Conservation (phyloP, 2,329 filamentous ascomycete genomes). For the Claviceps sp. region DNA sequence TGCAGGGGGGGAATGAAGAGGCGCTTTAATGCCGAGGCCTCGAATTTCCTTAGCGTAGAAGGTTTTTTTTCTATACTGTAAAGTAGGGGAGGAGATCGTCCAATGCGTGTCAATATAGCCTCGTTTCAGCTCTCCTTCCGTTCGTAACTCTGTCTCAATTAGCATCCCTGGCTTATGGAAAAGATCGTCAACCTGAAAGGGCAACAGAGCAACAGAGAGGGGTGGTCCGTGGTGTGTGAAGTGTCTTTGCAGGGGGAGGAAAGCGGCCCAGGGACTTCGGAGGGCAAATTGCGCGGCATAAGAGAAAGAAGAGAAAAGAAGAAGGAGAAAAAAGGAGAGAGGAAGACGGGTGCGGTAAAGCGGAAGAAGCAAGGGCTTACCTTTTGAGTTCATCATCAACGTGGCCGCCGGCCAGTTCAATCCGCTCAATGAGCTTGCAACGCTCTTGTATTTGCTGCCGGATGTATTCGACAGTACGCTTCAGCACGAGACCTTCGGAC, state of each 20-base stretch:
- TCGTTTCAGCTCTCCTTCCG: constrained; percentile 4
- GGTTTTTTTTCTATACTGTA: background rate
- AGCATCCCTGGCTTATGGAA: constrained; percentile 4
- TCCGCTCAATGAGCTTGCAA: constrained; percentile 40
- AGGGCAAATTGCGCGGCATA: background rate
- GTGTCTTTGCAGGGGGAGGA: background rate
- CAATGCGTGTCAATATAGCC: background rate
- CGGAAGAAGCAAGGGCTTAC: constrained; percentile 14
- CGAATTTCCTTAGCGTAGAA: background rate
- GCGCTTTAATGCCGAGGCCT: background rate
- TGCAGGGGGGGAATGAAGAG: background rate
- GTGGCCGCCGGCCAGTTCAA: constrained; percentile 44
- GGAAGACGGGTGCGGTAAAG: background rate
- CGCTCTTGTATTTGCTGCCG: constrained; percentile 45
- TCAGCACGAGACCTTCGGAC: constrained; percentile 74
- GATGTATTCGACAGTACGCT: constrained; percentile 54
- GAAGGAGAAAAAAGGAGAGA: background rate
- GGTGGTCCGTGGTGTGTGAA: background rate
- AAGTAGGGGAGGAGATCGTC: background rate
- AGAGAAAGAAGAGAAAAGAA: background rate
- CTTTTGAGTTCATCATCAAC: constrained; percentile 35
- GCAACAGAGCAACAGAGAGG: background rate
- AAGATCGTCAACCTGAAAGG: background rate
- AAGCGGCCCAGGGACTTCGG: background rate
- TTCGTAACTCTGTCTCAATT: constrained; percentile 5